Percentiles rank a stretch among this genome's conserved stretches.
Evolutionary conservation across 495 filamentous ascomycete species (phyloP).

Genomic region (Margaritispora aquatica): DNA sequence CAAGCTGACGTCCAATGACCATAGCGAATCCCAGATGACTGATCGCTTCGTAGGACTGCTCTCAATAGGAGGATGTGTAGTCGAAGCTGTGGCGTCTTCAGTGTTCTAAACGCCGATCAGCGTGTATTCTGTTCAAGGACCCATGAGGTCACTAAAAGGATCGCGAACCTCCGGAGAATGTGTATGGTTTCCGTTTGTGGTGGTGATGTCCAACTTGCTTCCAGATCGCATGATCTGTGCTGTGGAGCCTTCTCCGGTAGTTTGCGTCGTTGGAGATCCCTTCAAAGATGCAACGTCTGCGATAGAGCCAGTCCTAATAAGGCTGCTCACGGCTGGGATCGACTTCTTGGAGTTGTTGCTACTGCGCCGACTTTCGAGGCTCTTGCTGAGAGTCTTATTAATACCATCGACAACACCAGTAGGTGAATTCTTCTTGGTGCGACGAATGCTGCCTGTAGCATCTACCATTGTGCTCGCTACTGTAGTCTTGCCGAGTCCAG

Average conservation of each 20-base stretch:
- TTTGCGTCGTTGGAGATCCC: constrained; percentile 8
- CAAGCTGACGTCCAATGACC: constrained; percentile 37
- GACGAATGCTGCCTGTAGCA: constrained; percentile 66
- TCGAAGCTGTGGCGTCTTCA: constrained; percentile 1
- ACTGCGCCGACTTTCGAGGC: constrained; percentile 82
- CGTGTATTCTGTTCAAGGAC: constrained; percentile 25
- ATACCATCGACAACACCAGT: constrained; percentile 57
- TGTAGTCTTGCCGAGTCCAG: constrained; percentile 81
- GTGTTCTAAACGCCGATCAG: constrained; percentile 17
- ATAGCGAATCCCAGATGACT: constrained; percentile 49
- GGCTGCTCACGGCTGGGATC: constrained; percentile 26
- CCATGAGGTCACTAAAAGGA: constrained; percentile 26
- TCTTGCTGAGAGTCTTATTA: constrained; percentile 74
- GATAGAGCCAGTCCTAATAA: constrained; percentile 19
- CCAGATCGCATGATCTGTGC: constrained; percentile 41
- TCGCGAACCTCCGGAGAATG: constrained; percentile 29
- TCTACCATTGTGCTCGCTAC: constrained; percentile 86
- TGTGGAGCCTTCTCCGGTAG: constrained; percentile 35
- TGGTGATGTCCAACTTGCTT: constrained; percentile 4
- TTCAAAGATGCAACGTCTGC: constrained; percentile 18
- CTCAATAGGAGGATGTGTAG: constrained; percentile 17
- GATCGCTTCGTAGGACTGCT: constrained; percentile 33
- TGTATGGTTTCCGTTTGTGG: constrained; percentile 11
- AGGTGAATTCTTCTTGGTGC: constrained; percentile 35
- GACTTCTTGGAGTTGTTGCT: constrained; percentile 74